Percentiles rank a stretch among this genome's conserved stretches.
These are phyloP conservation scores for Fusarium keratoplasticum DNA, from an alignment of 2,329 filamentous ascomycete genomes.

Conservation along the genomic window DNA sequence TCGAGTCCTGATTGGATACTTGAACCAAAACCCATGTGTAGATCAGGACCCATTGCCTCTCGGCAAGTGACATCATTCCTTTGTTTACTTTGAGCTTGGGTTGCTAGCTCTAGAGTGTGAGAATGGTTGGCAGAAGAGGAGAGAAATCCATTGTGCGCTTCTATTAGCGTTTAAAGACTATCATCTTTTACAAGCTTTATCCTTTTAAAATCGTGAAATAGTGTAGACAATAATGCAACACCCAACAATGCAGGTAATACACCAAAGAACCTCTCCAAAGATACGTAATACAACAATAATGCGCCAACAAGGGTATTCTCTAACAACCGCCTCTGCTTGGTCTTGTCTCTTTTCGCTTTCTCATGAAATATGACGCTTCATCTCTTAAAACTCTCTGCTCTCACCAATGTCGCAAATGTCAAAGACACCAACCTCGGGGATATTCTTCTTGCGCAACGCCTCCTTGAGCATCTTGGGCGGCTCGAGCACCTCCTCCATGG, in stretches of 20 bases:
- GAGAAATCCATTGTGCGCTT: conserved; percentile 4
- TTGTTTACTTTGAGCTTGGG: neutral
- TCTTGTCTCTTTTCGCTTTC: conserved; percentile 4
- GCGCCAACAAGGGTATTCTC: conserved; percentile 29
- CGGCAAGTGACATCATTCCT: conserved; percentile 24
- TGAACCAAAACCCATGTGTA: neutral
- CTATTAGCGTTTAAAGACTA: conserved; percentile 7
- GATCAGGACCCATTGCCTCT: conserved; percentile 23
- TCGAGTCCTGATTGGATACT: conserved; percentile 22
- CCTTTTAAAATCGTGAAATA: neutral
- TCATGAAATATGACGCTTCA: neutral
- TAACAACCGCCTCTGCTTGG: neutral
- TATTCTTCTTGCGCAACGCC: conserved; percentile 74
- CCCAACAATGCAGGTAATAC: neutral
- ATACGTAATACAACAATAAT: conserved; percentile 5
- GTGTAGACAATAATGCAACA: conserved; percentile 2
- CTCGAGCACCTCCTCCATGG: conserved; percentile 85
- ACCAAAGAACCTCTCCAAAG: neutral
- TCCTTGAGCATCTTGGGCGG: conserved; percentile 79
- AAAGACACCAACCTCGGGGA: conserved; percentile 80
- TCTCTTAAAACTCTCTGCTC: conserved; percentile 75
- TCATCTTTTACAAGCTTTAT: neutral
- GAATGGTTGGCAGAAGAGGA: neutral
- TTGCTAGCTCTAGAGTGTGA: neutral
- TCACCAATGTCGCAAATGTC: conserved; percentile 88